Conservation (phyloP, 192 early-diverging fungal species). For the Entomortierella beljakovae region DNA sequence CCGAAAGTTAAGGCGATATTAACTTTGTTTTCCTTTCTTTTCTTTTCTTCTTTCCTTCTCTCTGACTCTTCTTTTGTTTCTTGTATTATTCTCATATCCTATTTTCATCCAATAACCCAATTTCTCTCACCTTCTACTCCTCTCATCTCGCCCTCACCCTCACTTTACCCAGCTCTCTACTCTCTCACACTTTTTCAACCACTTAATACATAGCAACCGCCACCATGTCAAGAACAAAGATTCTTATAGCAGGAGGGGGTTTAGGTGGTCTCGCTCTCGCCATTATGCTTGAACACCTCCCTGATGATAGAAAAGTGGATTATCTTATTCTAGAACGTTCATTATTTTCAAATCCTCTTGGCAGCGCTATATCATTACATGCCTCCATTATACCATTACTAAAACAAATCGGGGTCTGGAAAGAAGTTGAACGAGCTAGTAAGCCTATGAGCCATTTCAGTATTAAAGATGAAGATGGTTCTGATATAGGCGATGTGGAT, state of each 20-base stretch:
- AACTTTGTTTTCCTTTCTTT: background rate
- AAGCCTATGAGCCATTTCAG: constrained; percentile 53
- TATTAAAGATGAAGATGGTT: constrained; percentile 49
- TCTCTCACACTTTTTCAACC: no score
- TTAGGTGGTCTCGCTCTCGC: constrained; percentile 35
- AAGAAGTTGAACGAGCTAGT: constrained; percentile 28
- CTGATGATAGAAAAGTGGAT: constrained; percentile 44
- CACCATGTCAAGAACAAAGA: constrained; percentile 29
- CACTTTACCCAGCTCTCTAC: background rate
- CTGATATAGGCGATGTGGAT: constrained; percentile 39
- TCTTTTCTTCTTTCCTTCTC: background rate
- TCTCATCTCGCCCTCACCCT: background rate
- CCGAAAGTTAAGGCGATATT: no score
- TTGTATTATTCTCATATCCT: background rate
- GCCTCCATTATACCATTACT: constrained; percentile 38
- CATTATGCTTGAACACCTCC: constrained; percentile 46
- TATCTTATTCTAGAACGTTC: constrained; percentile 46
- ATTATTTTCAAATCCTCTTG: constrained; percentile 19
- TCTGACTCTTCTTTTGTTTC: background rate
- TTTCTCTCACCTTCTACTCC: background rate
- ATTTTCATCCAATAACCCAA: background rate
- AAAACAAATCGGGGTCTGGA: constrained; percentile 43
- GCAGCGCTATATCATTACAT: constrained; percentile 46
- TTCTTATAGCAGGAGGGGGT: constrained; percentile 42
- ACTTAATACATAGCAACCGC: constrained; percentile 6